Evolutionary conservation across 2,329 filamentous ascomycete genomes (phyloP).

Genomic region (Xylariaceae sp.): DNA sequence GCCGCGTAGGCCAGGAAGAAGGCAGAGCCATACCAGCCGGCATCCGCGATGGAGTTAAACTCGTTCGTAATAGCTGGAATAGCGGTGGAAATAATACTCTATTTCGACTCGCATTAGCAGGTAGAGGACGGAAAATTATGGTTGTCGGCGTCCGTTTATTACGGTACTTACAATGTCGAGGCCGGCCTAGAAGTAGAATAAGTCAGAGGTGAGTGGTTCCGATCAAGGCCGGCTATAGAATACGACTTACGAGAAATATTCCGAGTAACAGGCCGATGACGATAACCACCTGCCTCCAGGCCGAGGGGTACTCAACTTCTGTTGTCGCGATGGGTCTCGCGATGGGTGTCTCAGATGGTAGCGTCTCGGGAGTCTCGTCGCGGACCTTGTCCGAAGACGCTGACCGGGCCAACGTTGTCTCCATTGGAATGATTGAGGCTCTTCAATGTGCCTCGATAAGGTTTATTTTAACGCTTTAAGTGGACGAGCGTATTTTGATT

Average conservation of each 20-base stretch:
- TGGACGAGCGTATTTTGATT: no score
- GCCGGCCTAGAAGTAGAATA: constrained; percentile 7
- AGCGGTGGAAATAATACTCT: constrained; percentile 31
- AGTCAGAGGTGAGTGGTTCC: background rate
- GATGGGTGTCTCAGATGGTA: background rate
- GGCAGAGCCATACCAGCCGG: constrained; percentile 46
- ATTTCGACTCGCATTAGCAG: no score
- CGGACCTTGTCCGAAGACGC: background rate
- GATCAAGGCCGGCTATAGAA: no score
- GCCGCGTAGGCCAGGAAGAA: constrained; percentile 42
- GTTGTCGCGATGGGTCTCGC: no score
- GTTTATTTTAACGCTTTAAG: no score
- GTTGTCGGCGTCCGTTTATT: no score
- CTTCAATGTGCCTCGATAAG: no score
- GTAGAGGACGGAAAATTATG: background rate
- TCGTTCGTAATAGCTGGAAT: constrained; percentile 33
- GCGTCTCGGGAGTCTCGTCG: background rate
- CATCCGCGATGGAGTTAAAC: constrained; percentile 42
- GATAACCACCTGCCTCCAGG: constrained; percentile 12
- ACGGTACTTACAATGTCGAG: constrained; percentile 23
- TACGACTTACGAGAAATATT: constrained; percentile 17
- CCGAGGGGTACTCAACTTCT: constrained; percentile 5
- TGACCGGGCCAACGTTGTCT: background rate
- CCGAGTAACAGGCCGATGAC: constrained; percentile 11
- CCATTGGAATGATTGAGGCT: no score